Evolutionary conservation across 1,284 basidiomycete genomes (phyloP).

Genomic region (Porphyrellus sp.): DNA sequence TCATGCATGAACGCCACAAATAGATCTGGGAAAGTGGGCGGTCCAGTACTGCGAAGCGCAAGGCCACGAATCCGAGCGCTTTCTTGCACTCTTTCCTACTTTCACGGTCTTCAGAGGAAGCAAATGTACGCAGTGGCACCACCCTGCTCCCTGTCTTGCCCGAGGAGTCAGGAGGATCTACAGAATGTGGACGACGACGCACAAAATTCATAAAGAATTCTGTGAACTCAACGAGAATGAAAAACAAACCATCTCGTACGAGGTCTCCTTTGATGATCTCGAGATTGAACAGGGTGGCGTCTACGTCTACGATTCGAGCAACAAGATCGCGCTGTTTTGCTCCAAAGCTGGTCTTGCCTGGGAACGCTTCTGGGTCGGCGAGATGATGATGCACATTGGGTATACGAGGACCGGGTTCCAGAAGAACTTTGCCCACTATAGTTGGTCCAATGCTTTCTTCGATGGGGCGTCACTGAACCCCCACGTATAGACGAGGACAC

Average conservation of each 20-base stretch:
- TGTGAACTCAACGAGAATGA: conserved; percentile 7
- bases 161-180: conserved; percentile 38
- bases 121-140: conserved; percentile 39
- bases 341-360: conserved; percentile 42
- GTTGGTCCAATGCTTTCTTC: conserved; percentile 32
- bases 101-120: conserved; percentile 57
- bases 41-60: conserved; percentile 64
- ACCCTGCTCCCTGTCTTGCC: neutral
- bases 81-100: conserved; percentile 56
- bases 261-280: conserved; percentile 42
- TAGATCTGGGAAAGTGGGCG: conserved; percentile 46
- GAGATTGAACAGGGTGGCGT: neutral
- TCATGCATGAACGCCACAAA: neutral
- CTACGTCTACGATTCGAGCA: neutral
- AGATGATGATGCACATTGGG: conserved; percentile 47
- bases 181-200: conserved; percentile 36
- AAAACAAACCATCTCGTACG: conserved; percentile 44
- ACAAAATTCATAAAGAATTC: conserved; percentile 4
- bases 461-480: neutral
- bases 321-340: conserved; percentile 52
- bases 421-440: conserved; percentile 47
- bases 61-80: conserved; percentile 52
- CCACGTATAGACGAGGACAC: conserved; percentile 46
- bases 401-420: conserved; percentile 38
- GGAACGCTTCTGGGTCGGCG: conserved; percentile 41